Base-by-base conservation (phyloP, 495 filamentous ascomycete species). In the Talaromyces wortmannii region DNA sequence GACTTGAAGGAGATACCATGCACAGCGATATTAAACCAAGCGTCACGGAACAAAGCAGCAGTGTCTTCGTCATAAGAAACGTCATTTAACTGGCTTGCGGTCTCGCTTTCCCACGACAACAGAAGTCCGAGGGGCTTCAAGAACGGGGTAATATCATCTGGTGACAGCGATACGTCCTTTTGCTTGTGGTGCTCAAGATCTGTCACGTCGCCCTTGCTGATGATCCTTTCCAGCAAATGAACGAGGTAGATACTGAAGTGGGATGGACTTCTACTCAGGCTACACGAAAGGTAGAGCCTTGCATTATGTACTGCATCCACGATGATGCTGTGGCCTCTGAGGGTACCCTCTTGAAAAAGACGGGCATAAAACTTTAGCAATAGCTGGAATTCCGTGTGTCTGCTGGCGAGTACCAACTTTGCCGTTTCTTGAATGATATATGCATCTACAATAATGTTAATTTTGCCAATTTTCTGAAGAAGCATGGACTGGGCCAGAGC, bases 401-500 rank as follows among this genome's bases (percentile, higher is more conserved):
- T 88, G 52, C 87, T 89, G 61, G 76, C 84, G 8, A 89, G 67
- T 18, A 89, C 88, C n/a, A 98, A 70, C 5, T 77, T 67, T 32
- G 91, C 90, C 23, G 89, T 82, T 40, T 95, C 92, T 17, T 78
- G 83, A 46, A 97, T 84, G 48, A 97, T 92, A 52, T 83, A 84
- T 11, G 86, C 80, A 73, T 97, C 91, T 7, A 96, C 84, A 1
- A 78, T 67, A 55, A 79, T 71, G 63, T 80, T 92, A 40, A 96
- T 77, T 62, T 91, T 92, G 7, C 86, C 85, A 58, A 97, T 82
- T 66, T 97, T 95, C 61, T 97, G 94, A 7, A 96, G 71, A 15
- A 98, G 80, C 88, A 97, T 97, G 5, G 91, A 92, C 61, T 95
- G 88, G n/a, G 91, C 91, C 52, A 98, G 77, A 11, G 92, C 95